These are phyloP conservation scores for Tylopilus sp. DNA, from an alignment of 768 basidiomycete species.

Conservation along the genomic window DNA sequence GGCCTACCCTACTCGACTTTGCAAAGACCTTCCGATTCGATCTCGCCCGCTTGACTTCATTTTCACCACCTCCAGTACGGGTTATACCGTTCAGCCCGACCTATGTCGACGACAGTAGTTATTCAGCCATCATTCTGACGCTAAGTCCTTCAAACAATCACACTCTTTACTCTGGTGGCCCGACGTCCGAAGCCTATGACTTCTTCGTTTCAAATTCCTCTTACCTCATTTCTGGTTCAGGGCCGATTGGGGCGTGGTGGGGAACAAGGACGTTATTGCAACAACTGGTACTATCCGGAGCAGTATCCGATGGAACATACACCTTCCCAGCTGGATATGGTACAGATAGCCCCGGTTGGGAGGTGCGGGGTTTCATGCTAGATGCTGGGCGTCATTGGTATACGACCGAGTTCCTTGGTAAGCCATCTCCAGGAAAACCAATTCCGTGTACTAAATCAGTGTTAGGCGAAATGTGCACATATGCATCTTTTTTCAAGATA, in stretches of 20 bases:
- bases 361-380: conserved; percentile 44
- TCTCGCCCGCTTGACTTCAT: conserved; percentile 31
- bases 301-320: conserved; percentile 7
- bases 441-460: background rate
- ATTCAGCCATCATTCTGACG: conserved; percentile 31
- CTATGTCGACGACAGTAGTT: background rate
- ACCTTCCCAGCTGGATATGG: conserved; percentile 33
- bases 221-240: conserved; percentile 32
- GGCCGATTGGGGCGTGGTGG: conserved; percentile 40
- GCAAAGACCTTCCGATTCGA: conserved; percentile 38
- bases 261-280: conserved; percentile 43
- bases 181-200: conserved; percentile 40
- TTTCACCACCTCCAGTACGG: conserved; percentile 22
- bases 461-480: conserved; percentile 41
- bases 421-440: background rate
- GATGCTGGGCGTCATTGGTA: conserved; percentile 47
- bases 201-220: conserved; percentile 27
- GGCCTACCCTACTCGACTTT: conserved; percentile 33
- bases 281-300: conserved; percentile 30
- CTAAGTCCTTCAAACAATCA: conserved; percentile 25
- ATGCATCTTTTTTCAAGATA: conserved; percentile 45
- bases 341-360: conserved; percentile 42
- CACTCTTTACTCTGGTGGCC: conserved; percentile 34
- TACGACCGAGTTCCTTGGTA: conserved; percentile 36
- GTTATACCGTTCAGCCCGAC: conserved; percentile 11